These are phyloP conservation scores for Fraxinus albicans DNA, from an alignment of 305 asterid species.

Conservation along the genomic window DNA sequence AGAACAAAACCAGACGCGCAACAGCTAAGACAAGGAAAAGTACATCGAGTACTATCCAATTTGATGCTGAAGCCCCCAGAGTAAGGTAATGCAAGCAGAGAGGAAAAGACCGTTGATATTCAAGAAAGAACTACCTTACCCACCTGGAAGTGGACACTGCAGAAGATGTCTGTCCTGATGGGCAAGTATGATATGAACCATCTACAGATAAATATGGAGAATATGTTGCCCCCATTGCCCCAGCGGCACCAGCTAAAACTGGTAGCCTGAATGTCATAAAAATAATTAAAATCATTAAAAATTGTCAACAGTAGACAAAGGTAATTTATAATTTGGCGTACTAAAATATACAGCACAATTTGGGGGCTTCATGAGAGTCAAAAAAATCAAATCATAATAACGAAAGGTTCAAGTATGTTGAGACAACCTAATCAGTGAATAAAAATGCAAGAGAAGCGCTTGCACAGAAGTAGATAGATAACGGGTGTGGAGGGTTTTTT, in stretches of 20 bases:
- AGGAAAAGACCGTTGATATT: neutral
- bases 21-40: neutral
- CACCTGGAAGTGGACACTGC: conserved; percentile 55
- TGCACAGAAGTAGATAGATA: neutral
- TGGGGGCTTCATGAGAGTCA: neutral
- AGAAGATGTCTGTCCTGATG: conserved; percentile 66
- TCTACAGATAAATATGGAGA: conserved; percentile 72
- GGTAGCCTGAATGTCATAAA: conserved; percentile 24
- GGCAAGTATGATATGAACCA: conserved; percentile 69
- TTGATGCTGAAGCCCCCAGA: neutral
- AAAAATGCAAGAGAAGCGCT: neutral
- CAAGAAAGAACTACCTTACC: conserved; percentile 9
- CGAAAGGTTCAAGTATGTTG: neutral
- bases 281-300: neutral
- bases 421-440: neutral
- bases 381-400: neutral
- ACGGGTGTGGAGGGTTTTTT: neutral
- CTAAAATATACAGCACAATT: neutral
- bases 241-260: conserved; percentile 27
- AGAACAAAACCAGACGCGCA: neutral
- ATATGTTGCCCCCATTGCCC: conserved; percentile 72
- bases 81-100: neutral
- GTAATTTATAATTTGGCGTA: neutral
- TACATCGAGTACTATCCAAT: neutral
- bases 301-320: neutral